Evolutionary conservation across 768 basidiomycete species (phyloP), one percentile per base, ranked within the genome.

Genomic region (Boletellus emodensis): DNA sequence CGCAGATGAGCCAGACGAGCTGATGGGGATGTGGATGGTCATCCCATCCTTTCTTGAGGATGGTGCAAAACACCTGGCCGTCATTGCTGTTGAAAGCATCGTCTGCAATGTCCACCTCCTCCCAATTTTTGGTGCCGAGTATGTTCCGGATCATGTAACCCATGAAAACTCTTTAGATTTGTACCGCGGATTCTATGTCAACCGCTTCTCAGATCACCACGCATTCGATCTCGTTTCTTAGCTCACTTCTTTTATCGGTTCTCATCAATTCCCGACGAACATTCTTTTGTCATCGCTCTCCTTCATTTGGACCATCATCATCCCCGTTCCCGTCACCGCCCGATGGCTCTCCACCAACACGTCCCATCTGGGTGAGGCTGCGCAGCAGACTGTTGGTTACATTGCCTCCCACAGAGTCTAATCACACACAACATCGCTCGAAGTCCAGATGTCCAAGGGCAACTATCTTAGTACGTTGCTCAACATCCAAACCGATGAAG

Each of bases 381-480:
- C 96, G 0, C 73, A 75, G 34, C 72, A 75, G 11, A 90, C 94
- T 0, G 72, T 96, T 52, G 55, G 75, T 0, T 96, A 91, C 61
- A 80, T 97, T 58, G 80, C 85, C 3, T 72, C 81, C 1, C 84
- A 87, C 58, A 70, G n/a, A n/a, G n/a, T 97, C 51, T 87, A 85
- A 44, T 77, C 86, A 4, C 85, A 91, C 63, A 69, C 83, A 0
- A 70, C 75, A 1, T 86, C 84, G 9, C 82, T 99, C 68, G 97
- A 98, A 73, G 85, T 98, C 7, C 94, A 93, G 71, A 99, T 96
- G 1, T 87, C 87, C 7, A 87, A 87, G 58, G 96, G 96, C 54
- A 98, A 97, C 63, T 98, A 97, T 65, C 77, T 99, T n/a, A n/a
- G n/a, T 4, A 75, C 81, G 0, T 86, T 86, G 34, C 77, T 99